Evolutionary conservation across 129 eudicot genomes (phyloP).

Genomic region (Logfia minima): DNA sequence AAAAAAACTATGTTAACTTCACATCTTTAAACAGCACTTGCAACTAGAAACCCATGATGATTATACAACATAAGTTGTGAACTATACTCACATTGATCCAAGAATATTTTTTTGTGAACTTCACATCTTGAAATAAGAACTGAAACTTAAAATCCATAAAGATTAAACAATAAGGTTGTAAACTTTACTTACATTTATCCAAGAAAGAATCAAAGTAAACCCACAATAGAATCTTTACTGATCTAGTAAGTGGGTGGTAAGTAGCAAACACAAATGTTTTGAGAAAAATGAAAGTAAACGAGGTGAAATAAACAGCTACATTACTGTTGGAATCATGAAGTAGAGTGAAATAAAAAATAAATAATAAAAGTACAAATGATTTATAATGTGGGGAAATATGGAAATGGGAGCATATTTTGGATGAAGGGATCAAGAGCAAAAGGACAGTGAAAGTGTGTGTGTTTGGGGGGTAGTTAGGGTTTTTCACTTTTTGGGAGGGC

Average conservation of each 20-base stretch:
- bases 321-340: slow-evolving; percentile 25
- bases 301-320: slow-evolving; percentile 27
- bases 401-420: slow-evolving; percentile 27
- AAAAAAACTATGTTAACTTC: slow-evolving; percentile 25
- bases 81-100: slow-evolving; percentile 61
- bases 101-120: slow-evolving; percentile 40
- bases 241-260: slow-evolving; percentile 32
- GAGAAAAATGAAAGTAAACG: neutral
- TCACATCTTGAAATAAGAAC: slow-evolving; percentile 27
- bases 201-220: slow-evolving; percentile 44
- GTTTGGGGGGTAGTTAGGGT: slow-evolving; percentile 36
- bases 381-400: neutral
- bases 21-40: slow-evolving; percentile 23
- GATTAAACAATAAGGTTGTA: slow-evolving; percentile 16
- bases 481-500: slow-evolving; percentile 39
- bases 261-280: neutral
- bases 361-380: neutral
- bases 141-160: slow-evolving; percentile 17
- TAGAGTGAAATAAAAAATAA: neutral
- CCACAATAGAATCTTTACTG: slow-evolving; percentile 21
- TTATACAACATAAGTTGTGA: slow-evolving; percentile 22
- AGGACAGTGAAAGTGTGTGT: slow-evolving; percentile 24
- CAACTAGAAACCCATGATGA: slow-evolving; percentile 15
- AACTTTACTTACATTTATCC: slow-evolving; percentile 64
- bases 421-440: slow-evolving; percentile 39